A percentile compares a stretch with the other conserved stretches of the same genome.
Conservation (phyloP, 2,329 filamentous ascomycete species). For the Colletotrichum costaricense region DNA sequence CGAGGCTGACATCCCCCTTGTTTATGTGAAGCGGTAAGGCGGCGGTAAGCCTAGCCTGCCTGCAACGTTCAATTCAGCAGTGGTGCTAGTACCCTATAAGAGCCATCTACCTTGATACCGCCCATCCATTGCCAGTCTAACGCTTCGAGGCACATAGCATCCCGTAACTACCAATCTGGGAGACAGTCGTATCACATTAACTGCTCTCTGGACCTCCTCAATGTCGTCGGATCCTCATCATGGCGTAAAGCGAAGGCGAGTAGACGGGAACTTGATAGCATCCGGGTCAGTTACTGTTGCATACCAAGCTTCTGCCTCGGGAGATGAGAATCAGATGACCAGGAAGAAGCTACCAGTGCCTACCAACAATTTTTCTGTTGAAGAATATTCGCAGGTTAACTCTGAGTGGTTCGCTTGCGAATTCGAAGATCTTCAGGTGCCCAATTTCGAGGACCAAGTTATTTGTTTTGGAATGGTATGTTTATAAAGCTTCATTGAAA, state of each 20-base stretch:
- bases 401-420: neutral
- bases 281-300: neutral
- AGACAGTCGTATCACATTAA: neutral
- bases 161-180: no score
- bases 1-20: neutral
- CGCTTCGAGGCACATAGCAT: neutral
- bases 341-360: neutral
- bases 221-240: neutral
- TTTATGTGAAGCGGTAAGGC: neutral
- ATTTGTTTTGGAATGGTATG: neutral
- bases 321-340: neutral
- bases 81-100: neutral
- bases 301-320: neutral
- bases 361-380: neutral
- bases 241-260: neutral
- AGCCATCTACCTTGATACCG: neutral
- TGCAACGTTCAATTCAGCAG: neutral
- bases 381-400: neutral
- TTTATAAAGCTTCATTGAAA: neutral
- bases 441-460: neutral
- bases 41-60: neutral
- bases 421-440: neutral
- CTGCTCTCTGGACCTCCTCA: neutral
- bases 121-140: neutral
- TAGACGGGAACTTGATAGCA: fast-evolving